Percentiles rank a stretch among this genome's conserved stretches.
These are phyloP conservation scores for Zostera marina DNA, from an alignment of 116 monocot genomes.

Conservation along the genomic window DNA sequence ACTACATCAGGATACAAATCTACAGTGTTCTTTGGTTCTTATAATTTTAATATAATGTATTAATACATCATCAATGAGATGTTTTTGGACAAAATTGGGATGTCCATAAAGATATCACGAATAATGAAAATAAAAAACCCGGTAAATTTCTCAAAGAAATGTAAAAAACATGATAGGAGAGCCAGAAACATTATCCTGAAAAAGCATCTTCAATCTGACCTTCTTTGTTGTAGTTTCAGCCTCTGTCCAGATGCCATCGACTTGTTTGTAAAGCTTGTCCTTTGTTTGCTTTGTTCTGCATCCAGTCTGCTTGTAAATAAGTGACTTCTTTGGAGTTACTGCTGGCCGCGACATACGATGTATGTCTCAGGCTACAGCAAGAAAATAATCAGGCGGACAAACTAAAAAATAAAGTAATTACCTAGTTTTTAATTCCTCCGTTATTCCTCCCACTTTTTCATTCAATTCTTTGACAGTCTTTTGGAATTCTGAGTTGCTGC, in stretches of 20 bases:
- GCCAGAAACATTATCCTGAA: too few species aligned
- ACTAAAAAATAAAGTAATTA: conserved; percentile 12
- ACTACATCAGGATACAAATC: too few species aligned
- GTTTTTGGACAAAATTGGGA: too few species aligned
- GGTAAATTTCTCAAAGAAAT: too few species aligned
- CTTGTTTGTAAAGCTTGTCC: conserved; percentile 59
- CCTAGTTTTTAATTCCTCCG: conserved; percentile 82
- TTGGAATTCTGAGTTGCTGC: conserved; percentile 82
- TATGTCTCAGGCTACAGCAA: conserved; percentile 15
- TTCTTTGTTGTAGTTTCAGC: conserved; percentile 83
- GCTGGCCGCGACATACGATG: conserved; percentile 18
- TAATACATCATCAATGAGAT: too few species aligned
- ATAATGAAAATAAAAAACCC: too few species aligned
- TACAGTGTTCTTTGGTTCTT: too few species aligned
- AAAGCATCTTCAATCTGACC: conserved; percentile 18
- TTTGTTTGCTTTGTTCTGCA: conserved; percentile 90
- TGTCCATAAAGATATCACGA: too few species aligned
- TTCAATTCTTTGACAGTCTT: conserved; percentile 74
- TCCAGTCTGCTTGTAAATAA: conserved; percentile 17
- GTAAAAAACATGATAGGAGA: too few species aligned
- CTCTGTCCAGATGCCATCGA: conserved; percentile 70
- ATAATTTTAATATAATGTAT: too few species aligned
- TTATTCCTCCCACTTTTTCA: conserved; percentile 66
- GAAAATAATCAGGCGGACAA: background rate
- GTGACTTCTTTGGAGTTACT: conserved; percentile 8